Evolutionary conservation across 768 basidiomycete genomes (phyloP).

Genomic region (Hygrocybe coccinea): DNA sequence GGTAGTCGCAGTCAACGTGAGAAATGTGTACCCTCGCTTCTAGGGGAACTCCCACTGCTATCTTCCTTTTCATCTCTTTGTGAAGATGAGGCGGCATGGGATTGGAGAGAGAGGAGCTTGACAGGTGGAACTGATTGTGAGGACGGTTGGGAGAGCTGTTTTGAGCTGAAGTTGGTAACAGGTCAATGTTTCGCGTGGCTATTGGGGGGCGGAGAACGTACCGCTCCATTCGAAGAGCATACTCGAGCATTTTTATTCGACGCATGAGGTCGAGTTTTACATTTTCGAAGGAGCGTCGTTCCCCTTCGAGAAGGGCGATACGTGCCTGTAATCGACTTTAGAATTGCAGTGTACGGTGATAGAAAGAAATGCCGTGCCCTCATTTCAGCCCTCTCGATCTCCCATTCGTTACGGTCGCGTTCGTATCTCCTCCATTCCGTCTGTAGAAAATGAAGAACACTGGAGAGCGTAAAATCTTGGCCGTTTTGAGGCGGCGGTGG

Average conservation of each 20-base stretch:
- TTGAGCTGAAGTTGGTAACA: slow-evolving; percentile 53
- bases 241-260: slow-evolving; percentile 98
- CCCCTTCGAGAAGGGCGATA: slow-evolving; percentile 95
- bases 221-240: slow-evolving; percentile 94
- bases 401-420: slow-evolving; percentile 99
- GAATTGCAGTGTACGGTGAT: slow-evolving; percentile 25
- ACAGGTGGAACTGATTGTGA: slow-evolving; percentile 57
- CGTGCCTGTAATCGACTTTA: slow-evolving; percentile 60
- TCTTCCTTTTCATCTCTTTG: slow-evolving; percentile 80
- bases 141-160: slow-evolving; percentile 64
- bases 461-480: slow-evolving; percentile 89
- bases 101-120: slow-evolving; percentile 49
- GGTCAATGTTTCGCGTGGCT: slow-evolving; percentile 28
- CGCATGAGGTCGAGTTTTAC: slow-evolving; percentile 93
- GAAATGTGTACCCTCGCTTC: slow-evolving; percentile 64
- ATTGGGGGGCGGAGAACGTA: slow-evolving; percentile 35
- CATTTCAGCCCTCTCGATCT: slow-evolving; percentile 99
- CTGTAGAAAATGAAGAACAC: slow-evolving; percentile 94
- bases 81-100: slow-evolving; percentile 42
- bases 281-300: slow-evolving; percentile 95
- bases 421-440: slow-evolving; percentile 98
- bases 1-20: not conserved
- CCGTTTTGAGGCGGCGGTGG: slow-evolving; percentile 80
- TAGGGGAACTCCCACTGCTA: slow-evolving; percentile 77
- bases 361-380: slow-evolving; percentile 55